Evolutionary conservation across 2,329 filamentous ascomycete genomes (phyloP).

Genomic region (Akanthomyces uredinophilus): DNA sequence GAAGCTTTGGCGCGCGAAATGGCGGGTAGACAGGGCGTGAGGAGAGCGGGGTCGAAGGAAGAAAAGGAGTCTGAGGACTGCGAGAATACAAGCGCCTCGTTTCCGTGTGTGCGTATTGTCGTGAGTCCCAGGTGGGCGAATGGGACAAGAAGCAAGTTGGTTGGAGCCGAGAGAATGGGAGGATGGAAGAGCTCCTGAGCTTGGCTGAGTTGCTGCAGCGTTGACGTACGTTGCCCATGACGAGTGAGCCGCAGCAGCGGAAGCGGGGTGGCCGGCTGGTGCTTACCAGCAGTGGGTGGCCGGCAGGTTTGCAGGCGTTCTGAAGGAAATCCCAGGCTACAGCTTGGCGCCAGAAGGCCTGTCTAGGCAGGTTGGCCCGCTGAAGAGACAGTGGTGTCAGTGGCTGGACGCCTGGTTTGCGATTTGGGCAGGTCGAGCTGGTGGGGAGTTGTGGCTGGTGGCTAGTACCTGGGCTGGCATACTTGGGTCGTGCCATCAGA

Average conservation of each 20-base stretch:
- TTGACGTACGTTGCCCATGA: slow-evolving; percentile 14
- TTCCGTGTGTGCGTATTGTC: background rate
- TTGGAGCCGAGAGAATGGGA: background rate
- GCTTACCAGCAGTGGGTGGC: background rate
- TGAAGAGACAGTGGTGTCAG: background rate
- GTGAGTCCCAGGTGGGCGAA: background rate
- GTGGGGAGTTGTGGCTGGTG: slow-evolving; percentile 1
- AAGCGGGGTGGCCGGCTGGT: slow-evolving; percentile 13
- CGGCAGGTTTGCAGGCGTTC: background rate
- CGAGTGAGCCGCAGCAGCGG: slow-evolving; percentile 10
- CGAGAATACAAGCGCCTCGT: slow-evolving; percentile 1
- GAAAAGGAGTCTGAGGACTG: background rate
- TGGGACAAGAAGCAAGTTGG: background rate
- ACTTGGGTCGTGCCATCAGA: background rate
- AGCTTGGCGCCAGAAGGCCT: background rate
- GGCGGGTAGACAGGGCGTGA: slow-evolving; percentile 2
- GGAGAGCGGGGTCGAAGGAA: background rate
- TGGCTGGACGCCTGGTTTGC: background rate
- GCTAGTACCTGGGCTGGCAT: background rate
- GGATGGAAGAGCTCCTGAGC: slow-evolving; percentile 12
- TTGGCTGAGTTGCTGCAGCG: slow-evolving; percentile 5
- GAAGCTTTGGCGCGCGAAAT: slow-evolving; percentile 6
- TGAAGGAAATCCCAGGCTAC: background rate
- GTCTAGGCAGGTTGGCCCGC: background rate
- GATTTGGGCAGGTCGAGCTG: background rate